Evolutionary conservation across 225 moss, liverwort and hornwort genomes (phyloP), one percentile per base, ranked within the genome.

Genomic region (Physcomitrellopsis africana): DNA sequence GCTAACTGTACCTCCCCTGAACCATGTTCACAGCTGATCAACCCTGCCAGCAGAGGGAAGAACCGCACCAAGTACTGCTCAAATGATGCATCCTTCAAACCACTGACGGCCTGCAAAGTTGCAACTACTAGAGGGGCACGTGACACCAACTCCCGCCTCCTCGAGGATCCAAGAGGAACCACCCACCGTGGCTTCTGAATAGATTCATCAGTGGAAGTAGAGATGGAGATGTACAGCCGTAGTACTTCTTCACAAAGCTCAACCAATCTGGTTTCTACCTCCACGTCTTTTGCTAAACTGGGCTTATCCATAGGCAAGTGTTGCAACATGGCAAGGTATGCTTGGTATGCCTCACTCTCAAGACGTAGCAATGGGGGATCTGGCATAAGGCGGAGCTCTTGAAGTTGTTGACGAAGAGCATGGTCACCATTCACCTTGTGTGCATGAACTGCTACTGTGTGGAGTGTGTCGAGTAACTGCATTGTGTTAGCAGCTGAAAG

Each of bases 51-150:
- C 47, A 92, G 76, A 11, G 89, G 89, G 74, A 87, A 92, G 80
- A 89, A 87, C 42, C 85, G 80, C 32, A 89, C 87, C 19, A 92
- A 83, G 65, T 89, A 87, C 73, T 76, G 81, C 68, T 92, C 92
- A 78, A 87, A 89, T 8, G 92, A 89, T 11, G 89, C 87, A 66
- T 89, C 87, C 70, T 84, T 89, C 12, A 89, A 78, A 61, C 79
- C 80, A 71, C 81, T 89, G 23, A 89, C 89, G 48, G 92, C 89
- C 76, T 92, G 87, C n/a, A 89, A 83, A 19, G 89, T 89, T 48
- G 89, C 77, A 62, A 91, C 91, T 49, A 91, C 91, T 52, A 91
- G 86, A 16, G 91, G 91, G n/a, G 91, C 91, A 51, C 89, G 86
- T 46, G 91, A 86, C 71, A 81, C 76, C 37, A 91, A 82, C 63